phyloP scores from a whole-genome alignment of 352 stramenopile species.

The Bremia lactucae region DNA sequence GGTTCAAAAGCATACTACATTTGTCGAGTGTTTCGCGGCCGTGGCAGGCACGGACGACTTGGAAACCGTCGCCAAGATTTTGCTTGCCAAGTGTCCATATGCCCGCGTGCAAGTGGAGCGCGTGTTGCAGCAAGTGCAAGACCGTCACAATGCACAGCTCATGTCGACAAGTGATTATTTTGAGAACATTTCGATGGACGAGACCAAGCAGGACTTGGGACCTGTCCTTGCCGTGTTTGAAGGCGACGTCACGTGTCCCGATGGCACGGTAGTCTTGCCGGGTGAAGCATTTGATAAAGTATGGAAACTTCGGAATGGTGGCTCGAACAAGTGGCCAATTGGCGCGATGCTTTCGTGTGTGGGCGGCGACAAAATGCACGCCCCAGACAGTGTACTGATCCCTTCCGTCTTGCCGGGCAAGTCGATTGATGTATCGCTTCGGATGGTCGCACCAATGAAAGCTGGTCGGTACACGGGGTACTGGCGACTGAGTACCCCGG shows the following conservation, averaged over 20 bases:
- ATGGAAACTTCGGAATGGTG: slow-evolving; percentile 80
- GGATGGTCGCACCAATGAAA: slow-evolving; percentile 50
- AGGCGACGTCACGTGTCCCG: slow-evolving; percentile 74
- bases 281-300: slow-evolving; percentile 73
- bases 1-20: slow-evolving; percentile 46
- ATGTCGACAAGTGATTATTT: slow-evolving; percentile 67
- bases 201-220: slow-evolving; percentile 58
- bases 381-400: slow-evolving; percentile 58
- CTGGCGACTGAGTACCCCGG: slow-evolving; percentile 74
- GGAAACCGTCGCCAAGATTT: slow-evolving; percentile 61
- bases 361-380: slow-evolving; percentile 65
- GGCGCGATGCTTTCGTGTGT: slow-evolving; percentile 60
- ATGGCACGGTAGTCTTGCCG: slow-evolving; percentile 67
- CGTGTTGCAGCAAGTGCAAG: slow-evolving; percentile 59
- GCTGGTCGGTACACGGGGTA: slow-evolving; percentile 80
- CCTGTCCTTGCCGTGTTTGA: slow-evolving; percentile 79
- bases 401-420: slow-evolving; percentile 52
- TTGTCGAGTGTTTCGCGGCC: slow-evolving; percentile 41
- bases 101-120: slow-evolving; percentile 61
- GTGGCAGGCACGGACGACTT: slow-evolving; percentile 39
- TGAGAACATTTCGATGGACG: slow-evolving; percentile 54
- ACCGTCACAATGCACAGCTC: slow-evolving; percentile 55
- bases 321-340: slow-evolving; percentile 60
- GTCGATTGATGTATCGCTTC: slow-evolving; percentile 64
- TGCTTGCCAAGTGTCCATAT: slow-evolving; percentile 67